Evolutionary conservation across 768 basidiomycete species (phyloP).

Genomic region (Leccinum aurantiacum): DNA sequence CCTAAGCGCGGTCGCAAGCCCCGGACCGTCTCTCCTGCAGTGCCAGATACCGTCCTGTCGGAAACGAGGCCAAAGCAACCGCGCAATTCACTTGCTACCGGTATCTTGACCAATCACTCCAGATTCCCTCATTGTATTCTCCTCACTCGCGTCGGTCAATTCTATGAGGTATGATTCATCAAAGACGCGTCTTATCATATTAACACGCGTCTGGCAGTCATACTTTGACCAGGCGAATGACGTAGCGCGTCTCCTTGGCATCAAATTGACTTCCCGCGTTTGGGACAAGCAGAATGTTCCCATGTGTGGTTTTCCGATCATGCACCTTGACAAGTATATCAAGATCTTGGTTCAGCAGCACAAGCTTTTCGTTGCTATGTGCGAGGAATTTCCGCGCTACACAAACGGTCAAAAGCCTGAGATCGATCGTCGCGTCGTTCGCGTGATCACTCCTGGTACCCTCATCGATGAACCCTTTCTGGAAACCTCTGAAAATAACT

Average conservation of each 20-base stretch:
- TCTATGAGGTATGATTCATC: constrained; percentile 74
- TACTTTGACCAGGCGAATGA: constrained; percentile 90
- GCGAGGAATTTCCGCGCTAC: constrained; percentile 80
- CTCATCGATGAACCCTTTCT: constrained; percentile 90
- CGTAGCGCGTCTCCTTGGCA: constrained; percentile 72
- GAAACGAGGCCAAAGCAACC: constrained; percentile 27
- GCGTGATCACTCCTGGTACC: constrained; percentile 91
- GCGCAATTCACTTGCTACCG: constrained; percentile 58
- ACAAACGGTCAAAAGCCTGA: constrained; percentile 50
- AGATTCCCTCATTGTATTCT: constrained; percentile 87
- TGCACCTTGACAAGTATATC: constrained; percentile 83
- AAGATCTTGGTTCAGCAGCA: constrained; percentile 83
- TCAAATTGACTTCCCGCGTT: constrained; percentile 76
- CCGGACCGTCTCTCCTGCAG: not conserved
- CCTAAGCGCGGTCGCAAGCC: constrained; percentile 23
- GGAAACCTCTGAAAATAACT: constrained; percentile 86
- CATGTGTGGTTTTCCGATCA: constrained; percentile 91
- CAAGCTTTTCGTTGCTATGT: constrained; percentile 85
- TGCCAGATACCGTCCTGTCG: not conserved
- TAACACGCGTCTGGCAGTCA: constrained; percentile 51
- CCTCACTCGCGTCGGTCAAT: constrained; percentile 90
- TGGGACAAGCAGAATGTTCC: constrained; percentile 69
- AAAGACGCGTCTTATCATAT: constrained; percentile 1
- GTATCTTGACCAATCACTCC: constrained; percentile 68
- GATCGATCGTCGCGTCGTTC: constrained; percentile 79